These are phyloP conservation scores for Alternaria gansuensis DNA, from an alignment of 2,329 filamentous ascomycete species.

Conservation along the genomic window DNA sequence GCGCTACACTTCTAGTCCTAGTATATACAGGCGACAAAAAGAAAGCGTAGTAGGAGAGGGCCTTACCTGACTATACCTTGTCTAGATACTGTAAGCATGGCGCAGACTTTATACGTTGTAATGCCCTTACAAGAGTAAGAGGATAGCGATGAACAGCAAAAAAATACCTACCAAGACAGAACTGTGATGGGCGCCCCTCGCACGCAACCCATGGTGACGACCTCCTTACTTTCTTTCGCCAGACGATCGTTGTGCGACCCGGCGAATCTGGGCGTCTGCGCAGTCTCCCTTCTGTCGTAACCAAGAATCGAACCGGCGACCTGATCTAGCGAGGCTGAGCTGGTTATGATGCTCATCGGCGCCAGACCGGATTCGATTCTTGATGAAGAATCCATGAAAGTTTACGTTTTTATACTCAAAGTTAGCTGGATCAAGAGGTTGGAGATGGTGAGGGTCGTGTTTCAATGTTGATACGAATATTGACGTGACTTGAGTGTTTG, in stretches of 20 bases:
- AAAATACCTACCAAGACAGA: conserved; percentile 10
- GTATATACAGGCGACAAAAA: neutral
- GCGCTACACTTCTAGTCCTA: neutral
- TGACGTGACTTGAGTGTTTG: conserved; percentile 14
- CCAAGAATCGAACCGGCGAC: conserved; percentile 1
- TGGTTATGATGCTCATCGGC: neutral
- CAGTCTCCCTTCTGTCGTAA: conserved; percentile 15
- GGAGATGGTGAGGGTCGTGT: neutral
- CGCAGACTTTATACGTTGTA: too few relatives aligned
- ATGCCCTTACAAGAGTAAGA: neutral
- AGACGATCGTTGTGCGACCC: conserved; percentile 7
- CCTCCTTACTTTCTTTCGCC: conserved; percentile 5
- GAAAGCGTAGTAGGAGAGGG: neutral
- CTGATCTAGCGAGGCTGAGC: neutral
- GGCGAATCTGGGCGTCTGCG: conserved; percentile 3
- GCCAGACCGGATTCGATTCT: conserved; percentile 5
- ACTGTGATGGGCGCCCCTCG: conserved; percentile 12
- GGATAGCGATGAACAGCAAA: neutral
- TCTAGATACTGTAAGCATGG: neutral
- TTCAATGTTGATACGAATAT: neutral
- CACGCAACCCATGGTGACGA: conserved; percentile 13
- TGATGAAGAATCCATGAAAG: neutral
- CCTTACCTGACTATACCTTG: neutral
- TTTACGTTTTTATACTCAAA: neutral
- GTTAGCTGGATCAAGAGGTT: neutral